Evolutionary conservation across 352 stramenopile species (phyloP).

Genomic region (Pythium plurisporium): DNA sequence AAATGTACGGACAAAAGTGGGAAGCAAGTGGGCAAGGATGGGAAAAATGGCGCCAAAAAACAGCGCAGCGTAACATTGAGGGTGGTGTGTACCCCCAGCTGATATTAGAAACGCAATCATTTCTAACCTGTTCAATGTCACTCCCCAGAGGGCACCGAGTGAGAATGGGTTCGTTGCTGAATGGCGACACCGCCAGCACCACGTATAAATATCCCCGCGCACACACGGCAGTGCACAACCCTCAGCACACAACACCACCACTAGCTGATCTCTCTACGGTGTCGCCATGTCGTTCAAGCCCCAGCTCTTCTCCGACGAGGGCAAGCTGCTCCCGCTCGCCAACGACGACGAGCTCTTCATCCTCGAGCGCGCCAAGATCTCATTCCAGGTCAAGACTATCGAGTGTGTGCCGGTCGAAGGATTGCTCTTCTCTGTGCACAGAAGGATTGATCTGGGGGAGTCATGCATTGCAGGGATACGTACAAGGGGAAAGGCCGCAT

Average conservation of each 20-base stretch:
- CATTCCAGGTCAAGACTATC: conserved; percentile 58
- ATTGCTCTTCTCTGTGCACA: too few species aligned
- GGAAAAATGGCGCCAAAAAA: conserved; percentile 1
- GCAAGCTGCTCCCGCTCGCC: conserved; percentile 69
- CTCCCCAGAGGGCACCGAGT: background rate
- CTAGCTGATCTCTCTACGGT: background rate
- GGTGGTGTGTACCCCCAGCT: background rate
- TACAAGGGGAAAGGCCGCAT: conserved; percentile 78
- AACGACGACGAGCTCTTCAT: conserved; percentile 83
- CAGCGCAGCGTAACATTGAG: conserved; percentile 1
- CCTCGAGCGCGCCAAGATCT: conserved; percentile 73
- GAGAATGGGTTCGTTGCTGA: conserved; percentile 1
- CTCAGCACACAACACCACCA: background rate
- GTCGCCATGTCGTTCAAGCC: conserved; percentile 64
- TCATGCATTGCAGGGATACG: conserved; percentile 24
- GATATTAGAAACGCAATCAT: background rate
- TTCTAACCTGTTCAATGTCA: conserved; percentile 5
- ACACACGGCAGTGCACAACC: background rate
- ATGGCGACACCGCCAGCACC: background rate
- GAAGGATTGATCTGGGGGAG: background rate
- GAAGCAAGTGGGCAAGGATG: too few species aligned
- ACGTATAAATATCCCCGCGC: conserved; percentile 3
- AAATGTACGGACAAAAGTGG: conserved; percentile 16
- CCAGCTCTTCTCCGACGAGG: conserved; percentile 67
- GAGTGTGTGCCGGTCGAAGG: conserved; percentile 29